Conservation (phyloP, 495 filamentous ascomycete genomes). For the Podospora pseudocomata region DNA sequence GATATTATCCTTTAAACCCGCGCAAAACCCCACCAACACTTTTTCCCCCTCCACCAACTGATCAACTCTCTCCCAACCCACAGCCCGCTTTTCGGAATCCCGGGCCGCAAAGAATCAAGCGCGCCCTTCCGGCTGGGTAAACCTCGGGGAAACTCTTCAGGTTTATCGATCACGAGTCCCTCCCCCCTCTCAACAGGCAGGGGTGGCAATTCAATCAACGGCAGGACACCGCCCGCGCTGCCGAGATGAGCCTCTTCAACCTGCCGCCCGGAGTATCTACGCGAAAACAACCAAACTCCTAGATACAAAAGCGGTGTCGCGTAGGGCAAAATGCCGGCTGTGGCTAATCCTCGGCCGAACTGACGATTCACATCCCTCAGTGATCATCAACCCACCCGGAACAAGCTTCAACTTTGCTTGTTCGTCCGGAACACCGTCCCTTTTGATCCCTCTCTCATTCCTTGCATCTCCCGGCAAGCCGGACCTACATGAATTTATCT, state of each 20-base stretch:
- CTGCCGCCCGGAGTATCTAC: slow-evolving; percentile 4
- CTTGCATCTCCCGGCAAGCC: not conserved
- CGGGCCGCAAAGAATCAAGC: slow-evolving; percentile 15
- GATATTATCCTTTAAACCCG: not conserved
- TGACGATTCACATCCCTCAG: slow-evolving; percentile 22
- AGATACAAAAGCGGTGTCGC: not conserved
- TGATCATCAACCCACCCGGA: not conserved
- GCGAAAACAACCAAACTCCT: not conserved
- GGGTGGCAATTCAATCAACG: slow-evolving; percentile 1
- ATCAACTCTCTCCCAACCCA: not conserved
- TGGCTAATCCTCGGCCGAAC: slow-evolving; percentile 27
- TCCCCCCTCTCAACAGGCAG: not conserved
- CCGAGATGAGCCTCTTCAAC: slow-evolving; percentile 22
- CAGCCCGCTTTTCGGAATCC: slow-evolving; percentile 10
- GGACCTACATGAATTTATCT: not conserved
- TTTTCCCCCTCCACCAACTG: slow-evolving; percentile 9
- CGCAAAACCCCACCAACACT: not conserved
- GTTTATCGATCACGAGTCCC: not conserved
- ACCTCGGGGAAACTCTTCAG: slow-evolving; percentile 15
- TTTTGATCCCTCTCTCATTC: not conserved
- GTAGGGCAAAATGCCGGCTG: slow-evolving; percentile 14
- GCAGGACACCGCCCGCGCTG: slow-evolving; percentile 19
- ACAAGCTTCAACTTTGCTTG: not conserved
- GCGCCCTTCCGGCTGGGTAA: slow-evolving; percentile 17
- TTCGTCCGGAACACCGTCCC: slow-evolving; percentile 1